Evolutionary conservation across 306 rosid genomes (phyloP).

Genomic region (Lithocarpus polystachyus): DNA sequence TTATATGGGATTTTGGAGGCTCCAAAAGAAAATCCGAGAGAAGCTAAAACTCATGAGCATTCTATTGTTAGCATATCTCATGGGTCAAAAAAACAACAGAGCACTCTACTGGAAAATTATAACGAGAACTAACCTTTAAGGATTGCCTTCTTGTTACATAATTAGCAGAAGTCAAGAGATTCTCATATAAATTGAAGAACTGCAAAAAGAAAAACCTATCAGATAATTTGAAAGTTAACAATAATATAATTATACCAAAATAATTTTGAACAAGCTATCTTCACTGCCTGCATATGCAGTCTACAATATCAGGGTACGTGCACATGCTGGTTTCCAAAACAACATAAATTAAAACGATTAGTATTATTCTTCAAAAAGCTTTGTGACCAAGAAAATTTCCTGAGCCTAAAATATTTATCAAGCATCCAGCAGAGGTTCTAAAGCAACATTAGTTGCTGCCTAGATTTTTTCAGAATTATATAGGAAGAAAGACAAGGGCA

Average conservation of each 20-base stretch:
- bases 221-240: slow-evolving; percentile 33
- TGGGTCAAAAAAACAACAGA: slow-evolving; percentile 10
- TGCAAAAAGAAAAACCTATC: slow-evolving; percentile 41
- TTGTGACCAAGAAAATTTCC: slow-evolving; percentile 18
- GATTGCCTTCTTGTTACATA: slow-evolving; percentile 98
- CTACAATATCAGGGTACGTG: slow-evolving; percentile 15
- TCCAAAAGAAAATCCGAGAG: slow-evolving; percentile 90
- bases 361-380: slow-evolving; percentile 23
- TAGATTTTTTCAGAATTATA: slow-evolving; percentile 21
- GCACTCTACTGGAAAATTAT: slow-evolving; percentile 9
- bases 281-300: slow-evolving; percentile 19
- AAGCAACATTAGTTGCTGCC: slow-evolving; percentile 16
- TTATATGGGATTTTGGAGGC: slow-evolving; percentile 75
- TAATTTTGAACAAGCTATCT: slow-evolving; percentile 17
- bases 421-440: slow-evolving; percentile 17
- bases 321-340: slow-evolving; percentile 21
- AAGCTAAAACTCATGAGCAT: slow-evolving; percentile 59
- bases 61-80: slow-evolving; percentile 18
- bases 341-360: slow-evolving; percentile 15
- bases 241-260: slow-evolving; percentile 13
- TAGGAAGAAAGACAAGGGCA: slow-evolving; percentile 24
- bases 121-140: slow-evolving; percentile 71
- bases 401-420: slow-evolving; percentile 22
- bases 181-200: slow-evolving; percentile 88
- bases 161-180: slow-evolving; percentile 78